Conservation (phyloP, 768 basidiomycete species). For the Lactifluus hygrophoroides region DNA sequence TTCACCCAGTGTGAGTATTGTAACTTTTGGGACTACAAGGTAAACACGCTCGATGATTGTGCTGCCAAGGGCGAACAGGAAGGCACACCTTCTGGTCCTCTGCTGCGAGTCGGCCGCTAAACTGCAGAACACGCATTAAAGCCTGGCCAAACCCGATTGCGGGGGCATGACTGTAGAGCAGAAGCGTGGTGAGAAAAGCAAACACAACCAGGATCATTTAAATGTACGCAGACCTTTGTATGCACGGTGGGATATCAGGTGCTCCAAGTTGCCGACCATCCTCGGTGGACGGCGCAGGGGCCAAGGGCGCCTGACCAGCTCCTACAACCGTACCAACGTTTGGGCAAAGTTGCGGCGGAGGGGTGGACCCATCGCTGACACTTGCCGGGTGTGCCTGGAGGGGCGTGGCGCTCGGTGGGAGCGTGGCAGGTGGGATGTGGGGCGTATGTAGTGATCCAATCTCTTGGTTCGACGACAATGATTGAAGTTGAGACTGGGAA, state of each 20-base stretch:
- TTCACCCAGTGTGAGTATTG: constrained; percentile 59
- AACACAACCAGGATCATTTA: background rate
- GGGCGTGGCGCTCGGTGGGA: constrained; percentile 25
- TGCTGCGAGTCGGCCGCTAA: constrained; percentile 54
- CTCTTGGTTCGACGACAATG: constrained; percentile 34
- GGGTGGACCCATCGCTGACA: constrained; percentile 1
- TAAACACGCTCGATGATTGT: background rate
- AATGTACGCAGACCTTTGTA: constrained; percentile 5
- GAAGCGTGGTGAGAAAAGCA: background rate
- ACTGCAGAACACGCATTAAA: constrained; percentile 53
- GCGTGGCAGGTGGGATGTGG: constrained; percentile 31
- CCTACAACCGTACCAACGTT: background rate
- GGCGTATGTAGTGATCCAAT: constrained; percentile 41
- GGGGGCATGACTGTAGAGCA: background rate
- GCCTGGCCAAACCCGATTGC: constrained; percentile 54
- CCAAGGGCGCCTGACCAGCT: background rate
- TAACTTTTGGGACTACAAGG: constrained; percentile 38
- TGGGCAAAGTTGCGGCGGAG: constrained; percentile 8
- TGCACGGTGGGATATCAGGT: background rate
- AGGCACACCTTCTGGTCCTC: constrained; percentile 42
- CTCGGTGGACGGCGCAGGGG: constrained; percentile 1
- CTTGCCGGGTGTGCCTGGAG: constrained; percentile 18
- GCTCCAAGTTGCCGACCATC: constrained; percentile 3
- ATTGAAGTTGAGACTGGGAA: constrained; percentile 20
- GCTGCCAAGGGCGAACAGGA: background rate